These are phyloP conservation scores for Penicillium sp. DNA, from an alignment of 2,329 filamentous ascomycete species.

Conservation along the genomic window DNA sequence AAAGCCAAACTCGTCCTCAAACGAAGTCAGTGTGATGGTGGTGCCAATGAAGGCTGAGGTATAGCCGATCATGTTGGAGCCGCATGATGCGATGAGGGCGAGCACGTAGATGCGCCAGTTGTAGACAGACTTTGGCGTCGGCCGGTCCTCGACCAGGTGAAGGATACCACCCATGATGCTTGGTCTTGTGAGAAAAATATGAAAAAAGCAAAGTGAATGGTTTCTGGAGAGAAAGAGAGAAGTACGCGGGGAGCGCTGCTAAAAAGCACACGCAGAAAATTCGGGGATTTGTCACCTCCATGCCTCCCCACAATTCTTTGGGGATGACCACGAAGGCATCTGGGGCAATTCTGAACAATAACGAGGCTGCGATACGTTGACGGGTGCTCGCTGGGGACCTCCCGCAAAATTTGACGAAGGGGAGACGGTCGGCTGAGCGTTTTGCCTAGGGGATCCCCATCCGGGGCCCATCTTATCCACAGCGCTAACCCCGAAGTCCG, in stretches of 20 bases:
- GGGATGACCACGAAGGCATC: background rate
- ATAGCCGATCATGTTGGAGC: constrained; percentile 57
- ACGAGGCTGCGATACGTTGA: background rate
- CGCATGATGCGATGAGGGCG: constrained; percentile 52
- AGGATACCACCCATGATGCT: constrained; percentile 22
- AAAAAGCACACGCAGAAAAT: background rate
- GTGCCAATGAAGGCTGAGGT: constrained; percentile 76
- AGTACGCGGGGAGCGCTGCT: background rate
- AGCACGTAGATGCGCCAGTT: constrained; percentile 57
- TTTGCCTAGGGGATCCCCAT: too few species aligned
- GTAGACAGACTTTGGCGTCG: constrained; percentile 55
- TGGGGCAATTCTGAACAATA: background rate
- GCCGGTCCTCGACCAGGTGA: constrained; percentile 41
- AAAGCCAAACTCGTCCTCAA: constrained; percentile 64
- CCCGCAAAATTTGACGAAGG: too few species aligned
- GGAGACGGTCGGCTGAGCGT: too few species aligned
- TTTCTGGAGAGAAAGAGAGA: background rate
- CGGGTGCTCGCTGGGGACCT: too few species aligned
- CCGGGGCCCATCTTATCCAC: too few species aligned
- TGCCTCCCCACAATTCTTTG: background rate
- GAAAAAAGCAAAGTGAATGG: background rate
- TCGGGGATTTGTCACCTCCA: background rate
- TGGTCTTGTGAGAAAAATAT: background rate
- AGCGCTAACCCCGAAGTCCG: too few species aligned
- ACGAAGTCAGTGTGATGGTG: constrained; percentile 66